Percentiles rank a stretch among this genome's conserved stretches.
Evolutionary conservation across 164 flowering plant species (phyloP).

Genomic region (Litsea cubeba): DNA sequence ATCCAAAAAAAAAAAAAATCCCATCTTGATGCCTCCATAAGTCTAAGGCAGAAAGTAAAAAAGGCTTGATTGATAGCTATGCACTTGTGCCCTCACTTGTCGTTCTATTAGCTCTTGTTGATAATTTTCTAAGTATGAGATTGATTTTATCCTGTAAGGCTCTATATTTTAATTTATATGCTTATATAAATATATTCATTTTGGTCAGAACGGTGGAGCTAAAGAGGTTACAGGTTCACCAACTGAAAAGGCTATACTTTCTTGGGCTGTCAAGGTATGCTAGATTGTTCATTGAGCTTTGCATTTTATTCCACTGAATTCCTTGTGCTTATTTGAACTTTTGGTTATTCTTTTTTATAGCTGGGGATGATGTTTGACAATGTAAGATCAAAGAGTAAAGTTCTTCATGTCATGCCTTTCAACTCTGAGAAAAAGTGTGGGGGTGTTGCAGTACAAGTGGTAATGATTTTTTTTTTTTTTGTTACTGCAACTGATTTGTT

Average conservation of each 20-base stretch:
- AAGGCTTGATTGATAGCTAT: too few species aligned
- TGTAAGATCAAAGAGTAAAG: slow-evolving; percentile 39
- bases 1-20: too few species aligned
- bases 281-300: not conserved
- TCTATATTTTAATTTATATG: too few species aligned
- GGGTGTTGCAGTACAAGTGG: slow-evolving; percentile 73
- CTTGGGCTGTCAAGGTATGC: slow-evolving; percentile 74
- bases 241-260: slow-evolving; percentile 89
- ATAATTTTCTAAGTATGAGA: too few species aligned
- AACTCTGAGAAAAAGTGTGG: slow-evolving; percentile 96
- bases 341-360: slow-evolving; percentile 31
- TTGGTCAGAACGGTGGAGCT: slow-evolving; percentile 49
- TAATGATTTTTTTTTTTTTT: slow-evolving; percentile 21
- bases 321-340: slow-evolving; percentile 3
- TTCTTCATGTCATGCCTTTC: slow-evolving; percentile 86
- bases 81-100: too few species aligned
- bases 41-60: too few species aligned
- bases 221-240: slow-evolving; percentile 91
- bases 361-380: slow-evolving; percentile 80
- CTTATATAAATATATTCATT: too few species aligned
- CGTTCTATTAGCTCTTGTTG: too few species aligned
- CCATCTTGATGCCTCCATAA: too few species aligned
- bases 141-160: too few species aligned
- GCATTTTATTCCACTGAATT: not conserved
- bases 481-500: not conserved